Percentiles rank a stretch among this genome's conserved stretches.
phyloP scores from a whole-genome alignment of 345 rosid genomes.

The Jatropha curcas region DNA sequence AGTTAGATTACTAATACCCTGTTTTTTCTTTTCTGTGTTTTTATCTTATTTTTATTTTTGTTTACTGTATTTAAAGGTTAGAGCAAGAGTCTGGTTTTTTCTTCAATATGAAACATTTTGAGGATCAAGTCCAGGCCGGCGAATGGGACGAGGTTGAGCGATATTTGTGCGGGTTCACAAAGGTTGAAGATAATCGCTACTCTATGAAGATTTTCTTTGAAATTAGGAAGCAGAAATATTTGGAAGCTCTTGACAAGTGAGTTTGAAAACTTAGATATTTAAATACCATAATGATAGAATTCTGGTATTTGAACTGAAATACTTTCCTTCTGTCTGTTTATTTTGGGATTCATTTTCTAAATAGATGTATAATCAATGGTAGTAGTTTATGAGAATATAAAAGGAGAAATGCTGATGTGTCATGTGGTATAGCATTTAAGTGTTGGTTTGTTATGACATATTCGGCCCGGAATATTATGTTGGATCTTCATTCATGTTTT shows the following conservation, averaged over 20 bases:
- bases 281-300: neutral
- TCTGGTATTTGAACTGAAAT: slow-evolving; percentile 7
- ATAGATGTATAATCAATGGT: neutral
- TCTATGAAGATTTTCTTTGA: slow-evolving; percentile 90
- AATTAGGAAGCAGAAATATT: slow-evolving; percentile 87
- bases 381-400: slow-evolving; percentile 1
- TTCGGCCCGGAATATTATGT: neutral
- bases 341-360: neutral
- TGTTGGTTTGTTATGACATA: neutral
- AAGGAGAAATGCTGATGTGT: neutral
- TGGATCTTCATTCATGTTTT: neutral
- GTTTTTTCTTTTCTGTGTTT: slow-evolving; percentile 1
- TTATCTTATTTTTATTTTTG: no score
- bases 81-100: slow-evolving; percentile 85
- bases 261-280: slow-evolving; percentile 1
- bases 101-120: slow-evolving; percentile 80
- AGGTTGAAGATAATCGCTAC: slow-evolving; percentile 88
- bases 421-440: neutral
- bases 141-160: slow-evolving; percentile 90
- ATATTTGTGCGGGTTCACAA: slow-evolving; percentile 77
- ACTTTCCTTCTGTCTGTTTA: neutral
- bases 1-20: slow-evolving; percentile 10
- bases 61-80: slow-evolving; percentile 38
- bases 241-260: slow-evolving; percentile 82
- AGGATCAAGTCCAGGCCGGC: slow-evolving; percentile 71